Base-by-base conservation (phyloP, 2,329 filamentous ascomycete genomes). In the Alternaria solani region DNA sequence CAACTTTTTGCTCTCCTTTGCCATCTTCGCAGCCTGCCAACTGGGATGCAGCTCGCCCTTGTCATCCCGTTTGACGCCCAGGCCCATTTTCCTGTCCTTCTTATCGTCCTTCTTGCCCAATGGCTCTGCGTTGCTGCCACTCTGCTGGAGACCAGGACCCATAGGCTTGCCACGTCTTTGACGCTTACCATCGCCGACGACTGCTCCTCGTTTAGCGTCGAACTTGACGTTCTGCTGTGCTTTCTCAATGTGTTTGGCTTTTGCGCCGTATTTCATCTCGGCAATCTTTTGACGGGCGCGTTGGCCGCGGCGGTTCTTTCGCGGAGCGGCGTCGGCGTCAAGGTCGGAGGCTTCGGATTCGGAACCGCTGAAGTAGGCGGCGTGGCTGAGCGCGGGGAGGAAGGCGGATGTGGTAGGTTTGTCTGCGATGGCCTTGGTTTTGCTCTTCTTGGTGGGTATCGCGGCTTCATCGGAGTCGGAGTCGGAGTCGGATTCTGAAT, bases 241-340 rank as follows among this genome's bases (percentile, higher is more conserved):
- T 11, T 83, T 82, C 43, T 88, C 76, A 3, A 89, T 49, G 71
- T 93, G 91, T 67, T 89, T 91, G 1, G 92, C 92, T 63, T 86
- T 84, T 14, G 84, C 82, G 51, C 91, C 91, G 75, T 85, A 94
- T 74, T 94, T 94, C 80, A 92, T 89, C 81, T 94, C 91, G 82
- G 88, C 91, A 59, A 95, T 90, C 25, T 88, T 87, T 73, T 91
- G 90, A 8, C 92, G 87, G n/a, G 90, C 91, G 43, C 88, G 86
- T 79, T 96, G 92, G 4, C 92, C 92, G 47, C 88, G 84, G 23
- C 91, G 85, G 70, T 94, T 94, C 79, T 93, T 94, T 68, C 87
- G 87, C 0, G 83, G 79, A 1, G 82, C 67, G 5, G 82, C 82
- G 6, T 85, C 86, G 2, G 76, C 69, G 18, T 83, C 81, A 23